Conservation (phyloP, 305 asterid genomes). For the Fraxinus paxiana region DNA sequence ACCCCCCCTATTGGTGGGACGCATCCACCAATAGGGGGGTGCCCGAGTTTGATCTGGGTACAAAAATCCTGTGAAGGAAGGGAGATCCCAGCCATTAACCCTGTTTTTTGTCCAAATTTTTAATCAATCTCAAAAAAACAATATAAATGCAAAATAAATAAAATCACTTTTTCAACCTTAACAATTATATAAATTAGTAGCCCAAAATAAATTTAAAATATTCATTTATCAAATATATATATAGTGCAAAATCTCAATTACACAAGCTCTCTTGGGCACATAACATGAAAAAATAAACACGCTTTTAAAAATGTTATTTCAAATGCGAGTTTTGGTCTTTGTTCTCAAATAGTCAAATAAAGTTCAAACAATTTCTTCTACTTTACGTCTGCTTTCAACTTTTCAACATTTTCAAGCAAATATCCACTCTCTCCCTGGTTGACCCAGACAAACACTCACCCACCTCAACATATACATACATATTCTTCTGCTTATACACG, state of each 20-base stretch:
- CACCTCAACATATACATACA: neutral
- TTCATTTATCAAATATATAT: neutral
- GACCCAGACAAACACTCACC: neutral
- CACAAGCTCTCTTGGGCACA: neutral
- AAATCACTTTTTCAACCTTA: neutral
- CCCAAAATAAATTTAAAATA: neutral
- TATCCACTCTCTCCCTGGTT: slow-evolving; percentile 22
- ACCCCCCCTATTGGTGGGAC: too few relatives aligned
- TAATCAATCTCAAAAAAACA: neutral
- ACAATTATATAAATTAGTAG: neutral
- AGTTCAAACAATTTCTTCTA: neutral
- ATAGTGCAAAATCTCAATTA: neutral
- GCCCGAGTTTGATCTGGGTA: too few relatives aligned
- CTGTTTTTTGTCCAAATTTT: neutral
- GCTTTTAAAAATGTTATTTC: neutral
- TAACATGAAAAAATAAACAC: neutral
- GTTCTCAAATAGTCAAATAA: neutral
- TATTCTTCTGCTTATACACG: neutral
- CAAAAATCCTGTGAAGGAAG: neutral
- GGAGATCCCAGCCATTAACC: neutral
- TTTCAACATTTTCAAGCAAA: slow-evolving; percentile 6
- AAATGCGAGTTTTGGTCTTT: neutral
- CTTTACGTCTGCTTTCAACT: neutral
- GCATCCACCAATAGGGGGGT: too few relatives aligned
- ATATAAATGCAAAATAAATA: neutral